These are phyloP conservation scores for Teunomyces pallodes DNA, from an alignment of 805 yeast species.

Conservation along the genomic window DNA sequence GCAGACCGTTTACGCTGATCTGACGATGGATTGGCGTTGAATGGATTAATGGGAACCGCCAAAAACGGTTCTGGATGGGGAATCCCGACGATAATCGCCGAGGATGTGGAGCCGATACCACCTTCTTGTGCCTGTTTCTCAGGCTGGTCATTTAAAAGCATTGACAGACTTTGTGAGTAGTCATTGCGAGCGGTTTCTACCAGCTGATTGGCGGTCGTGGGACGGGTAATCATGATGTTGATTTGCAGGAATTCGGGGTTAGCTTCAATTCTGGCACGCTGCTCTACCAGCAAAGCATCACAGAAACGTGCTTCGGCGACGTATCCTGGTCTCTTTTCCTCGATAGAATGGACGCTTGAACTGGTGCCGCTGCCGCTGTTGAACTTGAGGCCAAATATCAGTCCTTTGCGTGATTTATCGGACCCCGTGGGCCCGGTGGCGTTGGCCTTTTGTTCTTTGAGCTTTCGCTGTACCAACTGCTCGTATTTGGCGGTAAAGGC, in stretches of 20 bases:
- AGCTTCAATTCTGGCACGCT: constrained; percentile 20
- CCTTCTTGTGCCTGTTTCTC: constrained; percentile 16
- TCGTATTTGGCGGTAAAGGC: constrained; percentile 40
- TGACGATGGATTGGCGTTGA: constrained; percentile 43
- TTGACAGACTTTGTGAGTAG: constrained; percentile 35
- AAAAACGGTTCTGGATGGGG: constrained; percentile 39
- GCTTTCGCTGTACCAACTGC: constrained; percentile 33
- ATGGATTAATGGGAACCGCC: constrained; percentile 35
- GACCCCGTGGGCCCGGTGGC: constrained; percentile 7
- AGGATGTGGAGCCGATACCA: constrained; percentile 26
- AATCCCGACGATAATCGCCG: constrained; percentile 36
- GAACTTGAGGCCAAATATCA: constrained; percentile 41
- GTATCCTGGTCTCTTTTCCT: constrained; percentile 10
- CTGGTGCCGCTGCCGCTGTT: constrained; percentile 13
- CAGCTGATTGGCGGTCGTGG: constrained; percentile 18
- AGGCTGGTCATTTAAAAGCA: constrained; percentile 23
- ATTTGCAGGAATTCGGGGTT: constrained; percentile 29
- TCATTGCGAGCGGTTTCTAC: constrained; percentile 12
- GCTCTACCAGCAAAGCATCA: constrained; percentile 32
- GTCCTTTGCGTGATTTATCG: constrained; percentile 29
- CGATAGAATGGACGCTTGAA: constrained; percentile 1
- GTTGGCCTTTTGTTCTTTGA: constrained; percentile 25
- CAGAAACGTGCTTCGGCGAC: constrained; percentile 31
- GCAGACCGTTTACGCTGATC: constrained; percentile 82
- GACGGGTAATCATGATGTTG: constrained; percentile 36